phyloP scores from a whole-genome alignment of 2,329 filamentous ascomycete species.

The Knoxdaviesia capensis region DNA sequence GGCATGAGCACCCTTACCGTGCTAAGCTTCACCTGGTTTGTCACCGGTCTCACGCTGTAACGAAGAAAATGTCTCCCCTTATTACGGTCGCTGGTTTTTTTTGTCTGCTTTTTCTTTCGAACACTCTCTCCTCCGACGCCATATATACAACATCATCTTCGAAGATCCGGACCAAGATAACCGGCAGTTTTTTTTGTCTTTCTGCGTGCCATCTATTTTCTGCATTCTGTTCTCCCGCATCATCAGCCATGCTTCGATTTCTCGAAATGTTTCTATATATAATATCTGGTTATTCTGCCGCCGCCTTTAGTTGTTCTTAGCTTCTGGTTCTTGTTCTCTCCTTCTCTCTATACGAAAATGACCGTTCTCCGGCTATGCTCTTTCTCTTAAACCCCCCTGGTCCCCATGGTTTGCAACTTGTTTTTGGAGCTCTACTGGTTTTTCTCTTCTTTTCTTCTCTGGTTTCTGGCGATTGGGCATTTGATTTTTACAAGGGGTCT shows the following conservation, averaged over 20 bases:
- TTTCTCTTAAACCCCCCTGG: background rate
- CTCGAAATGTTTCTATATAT: too few species aligned
- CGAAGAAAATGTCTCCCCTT: background rate
- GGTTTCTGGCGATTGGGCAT: background rate
- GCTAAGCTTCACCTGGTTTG: slow-evolving; percentile 44
- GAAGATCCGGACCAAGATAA: too few species aligned
- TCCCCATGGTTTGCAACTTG: background rate
- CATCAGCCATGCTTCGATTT: too few species aligned
- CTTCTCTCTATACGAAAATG: background rate
- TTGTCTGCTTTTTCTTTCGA: background rate
- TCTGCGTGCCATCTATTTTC: background rate
- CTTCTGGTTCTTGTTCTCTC: too few species aligned
- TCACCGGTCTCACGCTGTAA: slow-evolving; percentile 25
- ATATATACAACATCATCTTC: background rate
- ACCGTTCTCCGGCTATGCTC: background rate
- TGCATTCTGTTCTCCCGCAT: background rate
- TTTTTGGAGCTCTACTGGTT: background rate
- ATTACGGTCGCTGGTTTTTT: background rate
- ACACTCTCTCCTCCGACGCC: background rate
- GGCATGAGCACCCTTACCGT: slow-evolving; percentile 35
- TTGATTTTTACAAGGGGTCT: background rate
- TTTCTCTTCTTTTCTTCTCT: background rate
- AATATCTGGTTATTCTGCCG: too few species aligned
- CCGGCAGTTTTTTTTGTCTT: background rate
- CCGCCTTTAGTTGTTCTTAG: too few species aligned